These are phyloP conservation scores for Talaromyces pinophilus DNA, from an alignment of 2,329 filamentous ascomycete genomes.

Conservation along the genomic window DNA sequence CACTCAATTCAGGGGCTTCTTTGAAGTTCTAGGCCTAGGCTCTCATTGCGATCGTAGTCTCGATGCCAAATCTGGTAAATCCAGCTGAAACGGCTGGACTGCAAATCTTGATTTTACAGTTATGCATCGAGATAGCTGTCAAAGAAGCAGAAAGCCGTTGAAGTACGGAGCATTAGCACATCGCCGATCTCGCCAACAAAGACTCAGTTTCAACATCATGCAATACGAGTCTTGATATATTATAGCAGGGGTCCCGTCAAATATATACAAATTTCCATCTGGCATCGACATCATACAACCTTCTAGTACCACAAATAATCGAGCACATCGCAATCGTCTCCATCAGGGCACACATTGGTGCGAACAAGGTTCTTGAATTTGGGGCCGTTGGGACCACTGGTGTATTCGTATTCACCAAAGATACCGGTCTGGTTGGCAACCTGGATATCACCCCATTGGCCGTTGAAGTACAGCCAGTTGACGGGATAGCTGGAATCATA, in stretches of 20 bases:
- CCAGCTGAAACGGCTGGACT: background rate
- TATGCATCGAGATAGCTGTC: background rate
- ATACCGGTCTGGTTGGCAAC: conserved; percentile 52
- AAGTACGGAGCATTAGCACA: background rate
- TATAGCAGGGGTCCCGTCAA: background rate
- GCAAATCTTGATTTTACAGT: conserved; percentile 4
- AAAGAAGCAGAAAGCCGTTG: background rate
- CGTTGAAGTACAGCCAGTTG: conserved; percentile 58
- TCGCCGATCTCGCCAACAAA: background rate
- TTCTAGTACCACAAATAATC: conserved; percentile 11
- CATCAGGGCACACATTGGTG: conserved; percentile 55
- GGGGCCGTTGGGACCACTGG: conserved; percentile 62
- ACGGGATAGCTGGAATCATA: conserved; percentile 52
- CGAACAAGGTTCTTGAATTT: conserved; percentile 60
- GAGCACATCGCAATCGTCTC: conserved; percentile 10
- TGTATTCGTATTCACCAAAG: conserved; percentile 59
- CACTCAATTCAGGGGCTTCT: background rate
- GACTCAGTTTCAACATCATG: background rate
- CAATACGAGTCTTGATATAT: background rate
- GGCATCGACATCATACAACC: background rate
- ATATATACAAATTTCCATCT: background rate
- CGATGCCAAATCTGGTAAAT: background rate
- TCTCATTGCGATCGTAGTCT: background rate
- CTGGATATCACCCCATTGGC: conserved; percentile 64
- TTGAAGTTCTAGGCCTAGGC: background rate